Evolutionary conservation across 148 eudicot genomes (phyloP), one percentile per base, ranked within the genome.

Genomic region (Rhododendron williamsianum): DNA sequence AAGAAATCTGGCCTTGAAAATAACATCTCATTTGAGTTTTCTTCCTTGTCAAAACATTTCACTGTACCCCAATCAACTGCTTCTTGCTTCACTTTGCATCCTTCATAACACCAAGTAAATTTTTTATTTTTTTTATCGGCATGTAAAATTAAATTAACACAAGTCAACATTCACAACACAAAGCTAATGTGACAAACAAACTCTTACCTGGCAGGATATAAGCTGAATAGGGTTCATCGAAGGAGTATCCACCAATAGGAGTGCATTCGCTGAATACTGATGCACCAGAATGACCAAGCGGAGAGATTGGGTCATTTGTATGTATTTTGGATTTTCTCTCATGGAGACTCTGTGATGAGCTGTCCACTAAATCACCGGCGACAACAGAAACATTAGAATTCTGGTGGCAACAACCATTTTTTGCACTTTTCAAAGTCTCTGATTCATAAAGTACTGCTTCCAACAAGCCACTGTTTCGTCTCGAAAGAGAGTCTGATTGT

Each of bases 401-500:
- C 80, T 86, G 87, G 45, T 81, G 78, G 83, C 85, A 60, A 12
- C 84, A 89, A 73, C 60, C 84, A 60, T 87, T 84, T 86, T 89
- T 91, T 35, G 91, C 76, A 80, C 87, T 85, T 84, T 86, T 91
- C 90, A 89, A 25, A 81, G 91, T 84, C 83, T 85, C 83, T 27
- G 98, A 89, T 79, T 91, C 94, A 83, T 86, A 88, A 58, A 94
- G 91, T 51, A 94, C 86, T n/a, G 98, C 93, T 49, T 94, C 98
- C 88, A 94, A 88, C 80, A 94, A 80, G 35, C 94, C 98, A 88
- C 91, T 91, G 86, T 86, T 91, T 9, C 91, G 87, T 12, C 91
- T 92, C 1, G 93, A 94, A 56, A 89, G 91, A 87, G 85, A 89
- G 78, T 87, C 89, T 56, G 95, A 89, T 74, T 90, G 91, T 78